Percentiles rank a stretch among this genome's conserved stretches.
phyloP scores from a whole-genome alignment of 768 basidiomycete genomes.

The Hortiboletus campestris region DNA sequence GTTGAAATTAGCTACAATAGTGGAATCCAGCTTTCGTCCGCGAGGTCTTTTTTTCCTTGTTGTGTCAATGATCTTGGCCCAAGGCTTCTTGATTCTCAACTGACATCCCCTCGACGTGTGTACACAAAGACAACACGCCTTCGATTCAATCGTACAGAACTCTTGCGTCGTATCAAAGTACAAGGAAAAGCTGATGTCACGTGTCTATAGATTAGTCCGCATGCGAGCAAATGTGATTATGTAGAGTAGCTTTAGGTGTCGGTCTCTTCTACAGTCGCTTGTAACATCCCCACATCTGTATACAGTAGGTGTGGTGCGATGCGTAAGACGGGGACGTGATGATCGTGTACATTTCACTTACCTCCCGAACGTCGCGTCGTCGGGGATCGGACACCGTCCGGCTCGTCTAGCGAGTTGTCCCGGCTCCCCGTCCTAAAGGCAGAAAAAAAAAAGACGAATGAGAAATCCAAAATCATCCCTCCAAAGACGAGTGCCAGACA shows the following conservation, averaged over 20 bases:
- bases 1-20: no score
- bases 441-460: background rate
- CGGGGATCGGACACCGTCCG: background rate
- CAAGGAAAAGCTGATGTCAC: no score
- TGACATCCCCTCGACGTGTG: no score
- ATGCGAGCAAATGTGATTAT: background rate
- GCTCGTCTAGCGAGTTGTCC: background rate
- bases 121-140: no score
- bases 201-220: background rate
- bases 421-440: background rate
- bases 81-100: no score
- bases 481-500: background rate
- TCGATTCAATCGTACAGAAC: no score
- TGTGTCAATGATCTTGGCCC: no score
- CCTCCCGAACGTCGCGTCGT: background rate
- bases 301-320: background rate
- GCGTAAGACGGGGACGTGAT: background rate
- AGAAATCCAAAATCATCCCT: background rate
- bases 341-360: background rate
- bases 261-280: slow-evolving; percentile 46
- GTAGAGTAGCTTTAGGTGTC: slow-evolving; percentile 9
- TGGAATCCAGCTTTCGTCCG: no score
- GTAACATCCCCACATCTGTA: slow-evolving; percentile 42
- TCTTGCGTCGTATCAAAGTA: no score
- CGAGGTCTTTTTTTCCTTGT: no score